Percentiles rank a stretch among this genome's conserved stretches.
Conservation (phyloP, 805 yeast species). For the Candida broadrunensis region DNA sequence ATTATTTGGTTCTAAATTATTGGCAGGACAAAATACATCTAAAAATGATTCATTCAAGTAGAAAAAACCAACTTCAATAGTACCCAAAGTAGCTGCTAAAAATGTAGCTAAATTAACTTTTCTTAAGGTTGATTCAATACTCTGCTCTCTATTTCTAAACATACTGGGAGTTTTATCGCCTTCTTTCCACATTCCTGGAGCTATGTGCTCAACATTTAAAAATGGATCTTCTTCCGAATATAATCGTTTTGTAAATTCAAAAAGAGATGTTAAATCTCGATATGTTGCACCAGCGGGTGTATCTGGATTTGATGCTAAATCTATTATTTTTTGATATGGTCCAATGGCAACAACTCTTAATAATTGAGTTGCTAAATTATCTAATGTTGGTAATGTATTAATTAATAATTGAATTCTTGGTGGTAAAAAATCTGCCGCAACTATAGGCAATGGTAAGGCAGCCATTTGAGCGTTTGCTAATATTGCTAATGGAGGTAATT, state of each 20-base stretch:
- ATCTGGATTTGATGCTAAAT: slow-evolving; percentile 62
- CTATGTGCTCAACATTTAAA: slow-evolving; percentile 63
- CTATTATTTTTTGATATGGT: slow-evolving; percentile 73
- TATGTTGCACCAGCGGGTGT: slow-evolving; percentile 66
- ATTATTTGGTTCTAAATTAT: slow-evolving; percentile 50
- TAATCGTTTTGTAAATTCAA: slow-evolving; percentile 71
- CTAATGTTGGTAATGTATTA: slow-evolving; percentile 72
- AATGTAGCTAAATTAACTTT: slow-evolving; percentile 88
- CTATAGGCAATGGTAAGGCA: slow-evolving; percentile 56
- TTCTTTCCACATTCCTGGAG: slow-evolving; percentile 69
- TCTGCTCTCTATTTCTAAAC: slow-evolving; percentile 59
- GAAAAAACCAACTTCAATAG: slow-evolving; percentile 83
- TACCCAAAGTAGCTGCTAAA: slow-evolving; percentile 80
- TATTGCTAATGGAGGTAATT: slow-evolving; percentile 32
- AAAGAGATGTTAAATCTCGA: slow-evolving; percentile 66
- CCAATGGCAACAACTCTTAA: slow-evolving; percentile 68
- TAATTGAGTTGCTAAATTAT: slow-evolving; percentile 78
- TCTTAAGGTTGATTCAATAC: slow-evolving; percentile 63
- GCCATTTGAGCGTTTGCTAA: slow-evolving; percentile 50
- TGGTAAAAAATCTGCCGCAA: slow-evolving; percentile 55
- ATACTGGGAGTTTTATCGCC: slow-evolving; percentile 57
- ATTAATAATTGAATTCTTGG: slow-evolving; percentile 62
- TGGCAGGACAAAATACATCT: slow-evolving; percentile 81
- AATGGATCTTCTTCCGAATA: slow-evolving; percentile 73
- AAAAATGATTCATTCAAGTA: slow-evolving; percentile 80